Base-by-base conservation (phyloP, 352 stramenopile species). In the Pythium graminicola region DNA sequence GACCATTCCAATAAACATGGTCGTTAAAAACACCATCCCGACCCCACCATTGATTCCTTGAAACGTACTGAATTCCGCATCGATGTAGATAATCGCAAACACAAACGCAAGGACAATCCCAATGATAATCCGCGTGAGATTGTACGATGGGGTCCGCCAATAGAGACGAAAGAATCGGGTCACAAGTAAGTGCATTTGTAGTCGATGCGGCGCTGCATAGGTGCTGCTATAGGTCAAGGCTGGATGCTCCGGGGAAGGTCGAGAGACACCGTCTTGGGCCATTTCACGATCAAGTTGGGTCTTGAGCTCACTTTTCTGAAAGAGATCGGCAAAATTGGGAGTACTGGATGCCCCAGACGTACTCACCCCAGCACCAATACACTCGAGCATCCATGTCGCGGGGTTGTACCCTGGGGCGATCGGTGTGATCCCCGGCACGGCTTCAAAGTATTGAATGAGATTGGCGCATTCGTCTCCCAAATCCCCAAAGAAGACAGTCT, bases 321-420 rank as follows among this genome's bases (percentile, higher is more conserved):
- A 36, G 11, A 53, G 58, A 2, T 44, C 50, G 23, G 54, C 60
- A 72, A 2, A 42, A 8, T 0, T 13, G 1, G 0, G 52, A 29
- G 24, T 55, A 72, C 29, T 72, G 36, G 9, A 13, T 19, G n/a
- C 63, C 57, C 38, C 64, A 64, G 55, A 44, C 74, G 55, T 23
- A 10, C n/a, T 23, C 6, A 45, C 39, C n/a, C 39, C 19, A 3
- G 19, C 39, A 6, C 39, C 39, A 14, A 45, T 45, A 45, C 20
- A 45, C 26, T 80, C 67, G n/a, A 94, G 63, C 76, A 94, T 90
- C 76, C 77, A 94, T 24, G 83, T 87, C 14, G 79, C 79, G 17
- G 81, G 84, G 56, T 94, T 94, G 48, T 85, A 72, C 33, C 76
- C 62, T 38, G 33, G 42, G 9, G 62, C 54, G 38, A 91, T 76